A percentile compares a stretch with the other conserved stretches of the same genome.
Evolutionary conservation across 352 stramenopile genomes (phyloP).

Genomic region (Pythium oligandrum): DNA sequence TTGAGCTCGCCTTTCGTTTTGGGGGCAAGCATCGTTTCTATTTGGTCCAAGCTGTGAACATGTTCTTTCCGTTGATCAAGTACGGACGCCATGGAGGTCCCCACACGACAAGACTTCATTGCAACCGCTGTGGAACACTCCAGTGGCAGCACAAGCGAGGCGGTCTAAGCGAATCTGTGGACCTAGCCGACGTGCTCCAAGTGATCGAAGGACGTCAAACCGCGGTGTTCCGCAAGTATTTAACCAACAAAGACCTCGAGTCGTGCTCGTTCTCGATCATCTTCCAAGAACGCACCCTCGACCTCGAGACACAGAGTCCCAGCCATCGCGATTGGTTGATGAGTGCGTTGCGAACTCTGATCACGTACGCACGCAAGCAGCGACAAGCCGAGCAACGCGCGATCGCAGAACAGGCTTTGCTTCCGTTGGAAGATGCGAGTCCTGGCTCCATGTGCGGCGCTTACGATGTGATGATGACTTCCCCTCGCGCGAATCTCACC

Average conservation of each 20-base stretch:
- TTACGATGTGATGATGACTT: not conserved
- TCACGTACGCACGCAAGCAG: conserved; percentile 68
- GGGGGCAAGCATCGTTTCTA: conserved; percentile 81
- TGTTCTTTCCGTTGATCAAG: conserved; percentile 79
- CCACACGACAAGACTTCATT: conserved; percentile 70
- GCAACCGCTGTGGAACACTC: conserved; percentile 73
- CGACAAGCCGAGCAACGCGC: conserved; percentile 68
- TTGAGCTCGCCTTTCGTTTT: conserved; percentile 82
- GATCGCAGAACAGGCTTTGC: conserved; percentile 47
- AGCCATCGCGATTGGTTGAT: conserved; percentile 82
- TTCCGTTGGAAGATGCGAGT: conserved; percentile 12
- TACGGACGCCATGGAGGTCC: conserved; percentile 70
- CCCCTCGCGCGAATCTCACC: conserved; percentile 1
- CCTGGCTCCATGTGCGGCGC: conserved; percentile 1
- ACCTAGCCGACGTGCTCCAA: conserved; percentile 67
- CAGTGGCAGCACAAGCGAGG: conserved; percentile 87
- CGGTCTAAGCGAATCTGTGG: conserved; percentile 56
- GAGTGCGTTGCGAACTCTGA: conserved; percentile 67
- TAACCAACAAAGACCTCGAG: conserved; percentile 32
- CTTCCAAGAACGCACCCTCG: conserved; percentile 68
- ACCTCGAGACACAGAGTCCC: conserved; percentile 70
- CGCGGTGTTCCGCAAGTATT: conserved; percentile 76
- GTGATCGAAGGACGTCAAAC: conserved; percentile 66
- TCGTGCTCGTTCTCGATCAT: conserved; percentile 69
- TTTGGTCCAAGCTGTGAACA: conserved; percentile 83